Conservation (phyloP, 2,329 filamentous ascomycete genomes). For the Dothistroma septosporum region DNA sequence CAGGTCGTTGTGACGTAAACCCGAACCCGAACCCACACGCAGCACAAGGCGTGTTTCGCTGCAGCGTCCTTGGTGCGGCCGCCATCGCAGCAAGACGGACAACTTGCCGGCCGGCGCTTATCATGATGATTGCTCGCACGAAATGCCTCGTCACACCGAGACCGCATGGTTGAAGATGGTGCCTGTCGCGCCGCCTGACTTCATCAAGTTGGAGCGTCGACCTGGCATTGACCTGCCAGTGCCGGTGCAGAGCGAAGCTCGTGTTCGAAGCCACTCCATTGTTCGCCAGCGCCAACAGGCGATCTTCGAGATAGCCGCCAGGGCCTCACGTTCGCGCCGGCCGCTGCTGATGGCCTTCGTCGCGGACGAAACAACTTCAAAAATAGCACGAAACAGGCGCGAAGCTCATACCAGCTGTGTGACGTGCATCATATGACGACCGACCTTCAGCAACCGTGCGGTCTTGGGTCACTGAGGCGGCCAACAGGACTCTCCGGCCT, state of each 20-base stretch:
- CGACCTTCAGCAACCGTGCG: slow-evolving; percentile 18
- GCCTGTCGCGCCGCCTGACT: not conserved
- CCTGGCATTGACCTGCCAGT: not conserved
- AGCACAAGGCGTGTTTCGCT: not conserved
- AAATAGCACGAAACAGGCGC: slow-evolving; percentile 33
- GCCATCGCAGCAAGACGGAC: not conserved
- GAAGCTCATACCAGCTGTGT: slow-evolving; percentile 21
- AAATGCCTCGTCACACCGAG: too few species aligned
- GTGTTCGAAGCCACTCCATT: not conserved
- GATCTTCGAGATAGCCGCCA: slow-evolving; percentile 19
- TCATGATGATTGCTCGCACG: not conserved
- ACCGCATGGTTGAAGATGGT: not conserved
- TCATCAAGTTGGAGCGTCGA: not conserved
- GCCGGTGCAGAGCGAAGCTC: not conserved
- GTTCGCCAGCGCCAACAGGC: not conserved
- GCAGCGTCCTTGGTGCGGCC: not conserved
- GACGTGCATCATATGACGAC: slow-evolving; percentile 21
- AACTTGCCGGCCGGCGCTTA: not conserved
- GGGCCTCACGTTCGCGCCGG: slow-evolving; percentile 19
- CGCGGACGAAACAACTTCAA: slow-evolving; percentile 10
- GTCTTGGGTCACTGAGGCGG: slow-evolving; percentile 18
- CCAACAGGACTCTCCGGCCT: slow-evolving; percentile 3
- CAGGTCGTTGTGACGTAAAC: not conserved
- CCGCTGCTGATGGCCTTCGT: slow-evolving; percentile 3
- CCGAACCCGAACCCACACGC: slow-evolving; percentile 29